Base-by-base conservation (phyloP, 2,329 filamentous ascomycete species). In the Pseudogymnoascus pannorum region DNA sequence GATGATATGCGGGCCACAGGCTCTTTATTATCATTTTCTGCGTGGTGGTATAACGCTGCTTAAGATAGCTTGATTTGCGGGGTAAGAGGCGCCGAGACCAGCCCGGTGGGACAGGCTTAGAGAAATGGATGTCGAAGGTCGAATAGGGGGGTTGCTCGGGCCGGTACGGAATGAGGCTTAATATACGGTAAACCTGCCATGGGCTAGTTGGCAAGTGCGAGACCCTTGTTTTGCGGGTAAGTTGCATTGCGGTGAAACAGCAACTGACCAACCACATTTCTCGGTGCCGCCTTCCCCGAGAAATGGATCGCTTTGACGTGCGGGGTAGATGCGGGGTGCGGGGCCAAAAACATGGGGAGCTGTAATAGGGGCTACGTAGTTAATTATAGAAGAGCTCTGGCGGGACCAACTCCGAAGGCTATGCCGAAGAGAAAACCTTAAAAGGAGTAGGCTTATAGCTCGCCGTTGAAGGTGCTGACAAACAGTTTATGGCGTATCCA, bases 281-380 rank as follows among this genome's bases (percentile, higher is more conserved):
- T 54, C 48, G 48, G 48, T 29, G 24, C 48, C 48, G 48, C 48
- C 24, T 54, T 54, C 48, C 48, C 48, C 48, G 48, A 54, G n/a
- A 31, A 12, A 26, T 31, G n/a, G 2, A n/a, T 18, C 4, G n/a
- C n/a, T 18, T 18, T 18, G 26, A 26, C 26, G 26, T 54, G 48
- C 48, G 48, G 48, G 48, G 48, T 18, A 54, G 26, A 2, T 18
- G 48, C 26, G 26, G 24, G 26, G 48, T 54, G 26, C 24, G 26
- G 48, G 48, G 48, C n/a, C 11, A 18, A 26, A 54, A 31, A 14
- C 48, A 54, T 54, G 48, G 48, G 44, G n/a, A 31, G 24, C 48
- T 54, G 14, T 4, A 16, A 4, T n/a, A 18, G 24, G 48, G 48
- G n/a, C 12, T 5, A 18, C n/a, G 9, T 54, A 18, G 42, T 14